Evolutionary conservation across 1,139 yeast species (phyloP).

Genomic region (Taphrina deformans): DNA sequence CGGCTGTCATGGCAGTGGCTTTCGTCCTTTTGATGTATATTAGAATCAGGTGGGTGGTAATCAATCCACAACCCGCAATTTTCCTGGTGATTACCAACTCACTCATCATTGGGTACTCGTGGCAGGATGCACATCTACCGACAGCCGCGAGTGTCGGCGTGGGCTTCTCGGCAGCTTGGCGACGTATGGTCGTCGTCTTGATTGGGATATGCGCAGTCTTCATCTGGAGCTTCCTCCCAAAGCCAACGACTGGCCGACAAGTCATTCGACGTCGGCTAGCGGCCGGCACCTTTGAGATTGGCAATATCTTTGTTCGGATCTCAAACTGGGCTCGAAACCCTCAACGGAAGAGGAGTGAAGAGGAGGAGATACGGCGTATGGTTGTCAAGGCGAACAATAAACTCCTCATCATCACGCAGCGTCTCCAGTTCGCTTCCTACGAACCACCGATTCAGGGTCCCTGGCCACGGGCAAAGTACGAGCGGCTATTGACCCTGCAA

Average conservation of each 20-base stretch:
- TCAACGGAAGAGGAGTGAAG: slow-evolving; percentile 39
- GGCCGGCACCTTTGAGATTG: slow-evolving; percentile 40
- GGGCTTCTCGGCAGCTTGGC: slow-evolving; percentile 47
- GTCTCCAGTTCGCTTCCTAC: slow-evolving; percentile 40
- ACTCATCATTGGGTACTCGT: slow-evolving; percentile 45
- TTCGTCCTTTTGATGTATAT: slow-evolving; percentile 42
- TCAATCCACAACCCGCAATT: slow-evolving; percentile 44
- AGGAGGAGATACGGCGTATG: slow-evolving; percentile 40
- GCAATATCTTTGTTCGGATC: slow-evolving; percentile 42
- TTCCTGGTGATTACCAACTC: slow-evolving; percentile 43
- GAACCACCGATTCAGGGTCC: slow-evolving; percentile 44
- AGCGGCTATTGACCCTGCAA: slow-evolving; percentile 39
- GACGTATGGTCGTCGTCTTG: slow-evolving; percentile 45
- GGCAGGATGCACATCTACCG: slow-evolving; percentile 41
- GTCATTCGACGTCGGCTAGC: slow-evolving; percentile 42
- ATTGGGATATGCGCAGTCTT: slow-evolving; percentile 45
- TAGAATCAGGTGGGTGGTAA: slow-evolving; percentile 44
- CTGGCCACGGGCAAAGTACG: slow-evolving; percentile 43
- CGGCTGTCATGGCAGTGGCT: slow-evolving; percentile 43
- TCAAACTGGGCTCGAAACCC: slow-evolving; percentile 43
- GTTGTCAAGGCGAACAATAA: slow-evolving; percentile 38
- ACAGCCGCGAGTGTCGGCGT: slow-evolving; percentile 40
- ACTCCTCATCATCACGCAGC: slow-evolving; percentile 37
- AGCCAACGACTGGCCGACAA: slow-evolving; percentile 43
- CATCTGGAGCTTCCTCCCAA: slow-evolving; percentile 44